Percentiles rank a stretch among this genome's conserved stretches.
Evolutionary conservation across 768 basidiomycete species (phyloP).

Genomic region (Mycena albidolilacea): DNA sequence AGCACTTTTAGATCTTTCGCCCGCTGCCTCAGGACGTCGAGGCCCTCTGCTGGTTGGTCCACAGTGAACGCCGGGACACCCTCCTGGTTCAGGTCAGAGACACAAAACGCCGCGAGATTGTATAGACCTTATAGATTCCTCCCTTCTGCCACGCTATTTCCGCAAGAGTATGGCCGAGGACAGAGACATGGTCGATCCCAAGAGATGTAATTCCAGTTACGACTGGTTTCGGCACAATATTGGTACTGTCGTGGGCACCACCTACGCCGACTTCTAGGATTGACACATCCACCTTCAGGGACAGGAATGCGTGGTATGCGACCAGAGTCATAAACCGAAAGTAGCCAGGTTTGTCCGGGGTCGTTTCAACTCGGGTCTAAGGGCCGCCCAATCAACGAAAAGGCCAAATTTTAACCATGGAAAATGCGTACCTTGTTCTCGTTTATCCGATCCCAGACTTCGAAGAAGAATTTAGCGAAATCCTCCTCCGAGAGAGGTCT

Average conservation of each 20-base stretch:
- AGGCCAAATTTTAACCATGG: neutral
- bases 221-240: slow-evolving; percentile 92
- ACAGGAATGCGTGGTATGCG: slow-evolving; percentile 91
- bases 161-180: slow-evolving; percentile 88
- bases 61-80: slow-evolving; percentile 91
- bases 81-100: slow-evolving; percentile 58
- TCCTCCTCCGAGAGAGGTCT: slow-evolving; percentile 88
- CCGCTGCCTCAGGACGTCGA: slow-evolving; percentile 76
- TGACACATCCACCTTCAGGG: slow-evolving; percentile 88
- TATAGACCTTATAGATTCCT: slow-evolving; percentile 91
- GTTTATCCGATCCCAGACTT: slow-evolving; percentile 92
- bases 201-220: slow-evolving; percentile 92
- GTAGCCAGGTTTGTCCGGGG: slow-evolving; percentile 88
- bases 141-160: slow-evolving; percentile 97
- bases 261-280: slow-evolving; percentile 98
- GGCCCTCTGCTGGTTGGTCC: slow-evolving; percentile 77
- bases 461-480: slow-evolving; percentile 94
- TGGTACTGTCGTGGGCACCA: slow-evolving; percentile 95
- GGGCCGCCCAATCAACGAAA: slow-evolving; percentile 9
- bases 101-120: neutral
- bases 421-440: slow-evolving; percentile 67
- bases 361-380: slow-evolving; percentile 65
- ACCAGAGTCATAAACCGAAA: slow-evolving; percentile 95
- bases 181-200: slow-evolving; percentile 91
- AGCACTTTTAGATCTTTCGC: slow-evolving; percentile 78